A percentile compares a stretch with the other conserved stretches of the same genome.
Conservation (phyloP, 2,329 filamentous ascomycete species). For the Sporothrix pallida region DNA sequence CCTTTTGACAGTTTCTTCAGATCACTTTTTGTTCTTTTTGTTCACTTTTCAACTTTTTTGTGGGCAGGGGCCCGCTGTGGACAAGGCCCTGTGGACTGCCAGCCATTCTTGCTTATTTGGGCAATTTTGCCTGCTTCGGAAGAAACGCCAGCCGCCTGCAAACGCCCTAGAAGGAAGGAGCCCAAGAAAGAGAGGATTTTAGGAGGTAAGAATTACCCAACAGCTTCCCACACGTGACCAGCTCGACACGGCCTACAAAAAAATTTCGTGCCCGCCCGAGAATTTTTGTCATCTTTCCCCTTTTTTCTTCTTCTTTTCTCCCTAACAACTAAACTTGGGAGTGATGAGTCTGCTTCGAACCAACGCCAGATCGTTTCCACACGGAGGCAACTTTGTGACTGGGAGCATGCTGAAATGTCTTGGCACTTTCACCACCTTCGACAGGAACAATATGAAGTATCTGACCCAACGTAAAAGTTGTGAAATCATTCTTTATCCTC, state of each 20-base stretch:
- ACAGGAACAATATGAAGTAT: constrained; percentile 66
- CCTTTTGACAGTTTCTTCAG: too few species aligned
- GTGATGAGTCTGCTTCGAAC: constrained; percentile 72
- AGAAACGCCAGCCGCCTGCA: not conserved
- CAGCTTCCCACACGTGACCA: constrained; percentile 26
- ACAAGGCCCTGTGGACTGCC: constrained; percentile 15
- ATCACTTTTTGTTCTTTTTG: too few species aligned
- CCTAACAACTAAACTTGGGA: constrained; percentile 76
- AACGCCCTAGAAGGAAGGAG: constrained; percentile 13
- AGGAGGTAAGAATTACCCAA: too few species aligned
- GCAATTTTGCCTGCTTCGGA: constrained; percentile 29
- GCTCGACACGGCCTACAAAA: not conserved
- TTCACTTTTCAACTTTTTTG: not conserved
- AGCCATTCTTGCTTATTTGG: constrained; percentile 22
- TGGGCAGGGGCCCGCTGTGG: constrained; percentile 22
- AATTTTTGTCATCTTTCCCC: constrained; percentile 33
- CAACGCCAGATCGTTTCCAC: constrained; percentile 58
- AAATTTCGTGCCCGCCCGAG: not conserved
- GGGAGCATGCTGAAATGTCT: constrained; percentile 70
- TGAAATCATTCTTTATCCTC: constrained; percentile 30
- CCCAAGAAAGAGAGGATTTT: not conserved
- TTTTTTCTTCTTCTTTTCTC: constrained; percentile 51
- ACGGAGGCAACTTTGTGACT: constrained; percentile 42
- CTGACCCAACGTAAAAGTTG: constrained; percentile 60
- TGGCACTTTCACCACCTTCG: constrained; percentile 67